Base-by-base conservation (phyloP, 140 eudicot genomes). In the Eryngium alpinum region DNA sequence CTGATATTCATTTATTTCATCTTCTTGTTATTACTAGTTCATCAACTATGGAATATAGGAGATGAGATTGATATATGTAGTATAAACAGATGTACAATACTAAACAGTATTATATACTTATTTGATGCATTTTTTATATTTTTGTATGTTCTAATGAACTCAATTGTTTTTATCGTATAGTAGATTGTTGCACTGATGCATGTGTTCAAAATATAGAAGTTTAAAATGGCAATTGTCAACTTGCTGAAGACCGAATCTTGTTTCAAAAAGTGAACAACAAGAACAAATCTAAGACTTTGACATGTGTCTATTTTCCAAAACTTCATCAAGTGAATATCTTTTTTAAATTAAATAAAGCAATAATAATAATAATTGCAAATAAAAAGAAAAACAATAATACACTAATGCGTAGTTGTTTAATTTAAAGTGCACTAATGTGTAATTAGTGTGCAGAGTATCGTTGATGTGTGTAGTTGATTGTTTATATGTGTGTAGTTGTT, bases 51-150 rank as follows among this genome's bases (percentile, higher is more conserved):
- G 21, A 65, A 24, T 78, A 46, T 83, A 59, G 90, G 83, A 44
- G 75, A 81, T 78, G 89, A 88, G 85, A 87, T 90, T 87, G 83
- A 84, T 75, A 62, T 77, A 59, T 90, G 91, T 80, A 86, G 87
- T 21, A 90, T 84, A 81, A 88, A 79, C 85, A 90, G 88, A 56
- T 87, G 46, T 4, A 38, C 46, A 38, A 38, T 38, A 38, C 46
- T 38, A 38, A 38, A 38, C 7, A 38, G 46, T 90, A 85, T 53
- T 84, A 15, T 38, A 25, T 62, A 31, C 65, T 62, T 33, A 22
- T 17, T 82, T 56, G 27, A 56, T 27, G 34, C 59, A 72, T 77
- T 11, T 14, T 6, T 13, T 32, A 22, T 46, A 22, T 78, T 22
- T 14, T 22, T 81, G 52, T 70, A 28, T 38, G 80, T 75, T 24